Percentiles rank a stretch among this genome's conserved stretches.
Conservation (phyloP, 2,329 filamentous ascomycete genomes). For the Colletotrichum theobromicola region DNA sequence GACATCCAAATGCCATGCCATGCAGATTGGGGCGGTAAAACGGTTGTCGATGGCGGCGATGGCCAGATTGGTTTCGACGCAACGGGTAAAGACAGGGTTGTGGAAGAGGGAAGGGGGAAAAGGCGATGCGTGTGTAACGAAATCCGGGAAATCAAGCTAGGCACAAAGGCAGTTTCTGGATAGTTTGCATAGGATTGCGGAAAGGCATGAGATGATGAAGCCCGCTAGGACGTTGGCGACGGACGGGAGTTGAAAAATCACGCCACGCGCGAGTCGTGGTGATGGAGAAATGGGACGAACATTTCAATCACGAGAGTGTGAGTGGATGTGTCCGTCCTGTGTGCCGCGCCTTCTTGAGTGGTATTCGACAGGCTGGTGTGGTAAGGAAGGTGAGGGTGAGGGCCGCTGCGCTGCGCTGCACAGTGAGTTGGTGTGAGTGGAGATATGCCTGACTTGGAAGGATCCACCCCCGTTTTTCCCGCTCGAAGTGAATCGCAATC, state of each 20-base stretch:
- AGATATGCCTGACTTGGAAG: not conserved
- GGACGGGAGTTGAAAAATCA: constrained; percentile 9
- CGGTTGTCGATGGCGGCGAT: not conserved
- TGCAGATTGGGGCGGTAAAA: not conserved
- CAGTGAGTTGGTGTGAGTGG: not conserved
- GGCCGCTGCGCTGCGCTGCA: not conserved
- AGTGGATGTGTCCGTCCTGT: not conserved
- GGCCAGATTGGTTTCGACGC: not conserved
- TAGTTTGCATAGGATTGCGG: not conserved
- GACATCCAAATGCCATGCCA: not conserved
- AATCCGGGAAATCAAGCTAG: not conserved
- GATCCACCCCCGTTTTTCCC: constrained; percentile 10
- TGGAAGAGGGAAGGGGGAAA: not conserved
- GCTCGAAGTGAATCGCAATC: constrained; percentile 20
- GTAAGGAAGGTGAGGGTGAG: not conserved
- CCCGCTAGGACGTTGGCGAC: constrained; percentile 6
- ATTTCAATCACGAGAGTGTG: not conserved
- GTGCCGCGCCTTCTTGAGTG: not conserved
- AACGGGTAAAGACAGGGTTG: not conserved
- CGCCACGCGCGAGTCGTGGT: constrained; percentile 17
- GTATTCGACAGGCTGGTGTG: not conserved
- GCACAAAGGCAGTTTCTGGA: not conserved
- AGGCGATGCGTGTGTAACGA: not conserved
- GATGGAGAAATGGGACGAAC: constrained; percentile 16
- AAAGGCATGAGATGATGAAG: not conserved